Evolutionary conservation across 345 rosid species (phyloP).

Genomic region (Balakata baccata): DNA sequence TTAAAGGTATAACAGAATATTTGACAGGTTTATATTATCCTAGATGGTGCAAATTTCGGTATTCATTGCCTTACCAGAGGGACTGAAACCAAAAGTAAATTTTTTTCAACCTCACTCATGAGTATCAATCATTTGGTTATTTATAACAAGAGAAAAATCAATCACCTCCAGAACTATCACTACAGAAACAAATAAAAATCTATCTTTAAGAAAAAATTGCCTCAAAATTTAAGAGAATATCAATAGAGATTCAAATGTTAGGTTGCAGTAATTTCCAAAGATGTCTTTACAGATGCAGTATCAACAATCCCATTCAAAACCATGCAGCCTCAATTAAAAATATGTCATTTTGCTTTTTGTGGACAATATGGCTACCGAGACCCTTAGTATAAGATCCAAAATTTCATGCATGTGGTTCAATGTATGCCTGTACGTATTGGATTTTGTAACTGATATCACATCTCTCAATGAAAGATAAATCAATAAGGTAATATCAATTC

Average conservation of each 20-base stretch:
- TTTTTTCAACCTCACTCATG: neutral
- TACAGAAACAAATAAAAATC: no score
- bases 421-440: neutral
- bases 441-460: no score
- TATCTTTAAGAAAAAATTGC: neutral
- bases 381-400: neutral
- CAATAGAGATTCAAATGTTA: neutral
- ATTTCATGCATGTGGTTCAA: neutral
- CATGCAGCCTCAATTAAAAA: neutral
- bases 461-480: no score
- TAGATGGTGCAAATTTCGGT: neutral
- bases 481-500: neutral
- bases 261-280: neutral
- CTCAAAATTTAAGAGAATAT: neutral
- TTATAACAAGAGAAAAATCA: neutral
- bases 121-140: neutral
- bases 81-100: neutral
- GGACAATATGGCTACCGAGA: neutral
- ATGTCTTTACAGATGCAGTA: neutral
- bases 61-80: neutral
- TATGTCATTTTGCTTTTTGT: neutral
- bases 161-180: slow-evolving; percentile 1
- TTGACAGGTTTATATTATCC: slow-evolving; percentile 1
- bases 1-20: neutral
- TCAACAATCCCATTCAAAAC: neutral